These are phyloP conservation scores for Kwoniella newhampshirensis DNA, from an alignment of 768 basidiomycete species.

Conservation along the genomic window DNA sequence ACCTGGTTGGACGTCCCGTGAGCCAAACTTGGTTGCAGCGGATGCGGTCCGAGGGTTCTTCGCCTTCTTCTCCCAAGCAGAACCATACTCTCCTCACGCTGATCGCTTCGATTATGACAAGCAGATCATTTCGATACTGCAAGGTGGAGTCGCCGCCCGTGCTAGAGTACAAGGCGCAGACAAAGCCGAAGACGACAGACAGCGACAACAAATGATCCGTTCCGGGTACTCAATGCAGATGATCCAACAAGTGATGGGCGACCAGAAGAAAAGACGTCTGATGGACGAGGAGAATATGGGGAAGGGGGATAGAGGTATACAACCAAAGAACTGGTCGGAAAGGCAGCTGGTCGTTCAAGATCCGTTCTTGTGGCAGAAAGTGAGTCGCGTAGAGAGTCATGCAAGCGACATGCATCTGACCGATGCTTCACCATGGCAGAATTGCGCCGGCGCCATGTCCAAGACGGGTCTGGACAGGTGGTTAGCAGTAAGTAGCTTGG, in stretches of 20 bases:
- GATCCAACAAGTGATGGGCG: not conserved
- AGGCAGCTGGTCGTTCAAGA: constrained; percentile 48
- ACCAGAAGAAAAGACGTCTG: constrained; percentile 8
- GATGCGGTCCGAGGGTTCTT: constrained; percentile 50
- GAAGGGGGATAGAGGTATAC: constrained; percentile 30
- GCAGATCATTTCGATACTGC: constrained; percentile 31
- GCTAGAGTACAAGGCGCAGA: constrained; percentile 13
- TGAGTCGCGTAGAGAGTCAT: constrained; percentile 21
- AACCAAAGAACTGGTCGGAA: constrained; percentile 45
- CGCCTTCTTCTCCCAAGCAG: constrained; percentile 29
- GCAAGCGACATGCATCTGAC: not conserved
- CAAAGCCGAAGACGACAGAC: constrained; percentile 15
- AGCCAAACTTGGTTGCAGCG: constrained; percentile 28
- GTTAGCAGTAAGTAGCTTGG: constrained; percentile 13
- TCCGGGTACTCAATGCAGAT: constrained; percentile 2
- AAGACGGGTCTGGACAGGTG: constrained; percentile 19
- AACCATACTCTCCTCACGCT: not conserved
- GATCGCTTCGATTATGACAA: constrained; percentile 27
- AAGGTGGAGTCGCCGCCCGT: constrained; percentile 32
- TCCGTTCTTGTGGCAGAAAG: constrained; percentile 51
- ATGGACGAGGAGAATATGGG: constrained; percentile 25
- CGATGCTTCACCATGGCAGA: constrained; percentile 3
- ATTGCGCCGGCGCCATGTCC: constrained; percentile 25
- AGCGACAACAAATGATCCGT: not conserved
- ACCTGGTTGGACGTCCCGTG: constrained; percentile 20